Percentiles rank a stretch among this genome's conserved stretches.
These are phyloP conservation scores for Crithidia thermophila DNA, from an alignment of 208 protist genomes.

Conservation along the genomic window DNA sequence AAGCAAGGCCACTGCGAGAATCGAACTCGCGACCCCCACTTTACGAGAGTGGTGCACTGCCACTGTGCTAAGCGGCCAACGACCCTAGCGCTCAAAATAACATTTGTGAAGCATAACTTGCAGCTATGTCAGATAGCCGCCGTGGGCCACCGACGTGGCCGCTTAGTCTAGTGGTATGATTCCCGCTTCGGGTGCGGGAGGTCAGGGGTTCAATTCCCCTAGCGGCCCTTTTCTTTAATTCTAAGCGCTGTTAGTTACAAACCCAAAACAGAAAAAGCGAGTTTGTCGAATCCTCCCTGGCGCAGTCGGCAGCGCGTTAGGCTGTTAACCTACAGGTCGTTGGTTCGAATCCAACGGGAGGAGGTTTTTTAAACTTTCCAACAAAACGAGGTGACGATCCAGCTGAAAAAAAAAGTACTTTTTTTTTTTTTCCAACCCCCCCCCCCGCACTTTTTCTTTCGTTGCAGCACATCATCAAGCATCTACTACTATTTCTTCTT, in stretches of 20 bases:
- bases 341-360: conserved; percentile 95
- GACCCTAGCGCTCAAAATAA: neutral
- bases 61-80: conserved; percentile 94
- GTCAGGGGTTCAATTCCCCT: conserved; percentile 88
- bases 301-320: conserved; percentile 96
- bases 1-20: conserved; percentile 32
- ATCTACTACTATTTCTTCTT: neutral
- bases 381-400: neutral
- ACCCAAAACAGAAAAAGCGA: neutral
- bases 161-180: conserved; percentile 83
- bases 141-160: no score
- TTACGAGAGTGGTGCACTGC: conserved; percentile 95
- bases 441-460: neutral
- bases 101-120: neutral
- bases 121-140: no score
- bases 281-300: conserved; percentile 80
- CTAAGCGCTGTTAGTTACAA: neutral
- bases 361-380: conserved; percentile 72
- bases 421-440: neutral
- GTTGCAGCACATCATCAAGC: neutral
- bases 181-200: conserved; percentile 71
- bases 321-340: conserved; percentile 96
- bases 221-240: conserved; percentile 40
- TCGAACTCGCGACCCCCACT: conserved; percentile 85
- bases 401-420: no score